phyloP scores from a whole-genome alignment of 148 eudicot genomes.

The Simmondsia chinensis region DNA sequence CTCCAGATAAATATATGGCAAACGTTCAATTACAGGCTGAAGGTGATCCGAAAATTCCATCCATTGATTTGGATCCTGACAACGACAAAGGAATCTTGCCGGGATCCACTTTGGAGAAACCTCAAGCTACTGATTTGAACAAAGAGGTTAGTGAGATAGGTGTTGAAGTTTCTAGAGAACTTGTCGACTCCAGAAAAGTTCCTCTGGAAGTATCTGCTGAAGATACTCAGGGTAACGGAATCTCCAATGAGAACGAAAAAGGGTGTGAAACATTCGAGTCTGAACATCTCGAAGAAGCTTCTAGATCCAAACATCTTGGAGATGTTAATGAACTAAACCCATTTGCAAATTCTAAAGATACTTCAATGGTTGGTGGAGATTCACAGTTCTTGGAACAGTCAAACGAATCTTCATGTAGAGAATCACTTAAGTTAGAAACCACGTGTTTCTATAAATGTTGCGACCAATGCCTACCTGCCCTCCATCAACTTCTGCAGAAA shows the following conservation, averaged over 20 bases:
- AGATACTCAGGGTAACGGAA: slow-evolving; percentile 7
- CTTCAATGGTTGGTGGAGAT: slow-evolving; percentile 8
- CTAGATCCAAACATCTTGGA: no score
- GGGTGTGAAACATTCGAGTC: slow-evolving; percentile 6
- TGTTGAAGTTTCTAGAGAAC: neutral
- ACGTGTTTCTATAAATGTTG: slow-evolving; percentile 61
- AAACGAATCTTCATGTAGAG: slow-evolving; percentile 23
- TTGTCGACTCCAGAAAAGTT: neutral
- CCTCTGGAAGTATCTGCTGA: slow-evolving; percentile 6
- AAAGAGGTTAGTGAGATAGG: slow-evolving; percentile 10
- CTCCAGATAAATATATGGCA: slow-evolving; percentile 15
- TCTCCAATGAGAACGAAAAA: slow-evolving; percentile 14
- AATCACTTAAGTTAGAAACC: slow-evolving; percentile 21
- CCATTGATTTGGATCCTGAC: slow-evolving; percentile 17
- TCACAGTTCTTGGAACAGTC: slow-evolving; percentile 15
- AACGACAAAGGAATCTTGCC: slow-evolving; percentile 14
- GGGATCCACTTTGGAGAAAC: slow-evolving; percentile 8
- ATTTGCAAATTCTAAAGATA: no score
- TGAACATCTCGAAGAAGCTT: slow-evolving; percentile 13
- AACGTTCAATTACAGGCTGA: slow-evolving; percentile 18
- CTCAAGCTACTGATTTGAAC: slow-evolving; percentile 13
- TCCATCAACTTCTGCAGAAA: slow-evolving; percentile 33
- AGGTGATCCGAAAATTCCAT: slow-evolving; percentile 18
- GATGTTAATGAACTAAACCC: no score
- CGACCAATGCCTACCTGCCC: slow-evolving; percentile 40